Base-by-base conservation (phyloP, 768 basidiomycete genomes). In the Termitomyces titanicus region DNA sequence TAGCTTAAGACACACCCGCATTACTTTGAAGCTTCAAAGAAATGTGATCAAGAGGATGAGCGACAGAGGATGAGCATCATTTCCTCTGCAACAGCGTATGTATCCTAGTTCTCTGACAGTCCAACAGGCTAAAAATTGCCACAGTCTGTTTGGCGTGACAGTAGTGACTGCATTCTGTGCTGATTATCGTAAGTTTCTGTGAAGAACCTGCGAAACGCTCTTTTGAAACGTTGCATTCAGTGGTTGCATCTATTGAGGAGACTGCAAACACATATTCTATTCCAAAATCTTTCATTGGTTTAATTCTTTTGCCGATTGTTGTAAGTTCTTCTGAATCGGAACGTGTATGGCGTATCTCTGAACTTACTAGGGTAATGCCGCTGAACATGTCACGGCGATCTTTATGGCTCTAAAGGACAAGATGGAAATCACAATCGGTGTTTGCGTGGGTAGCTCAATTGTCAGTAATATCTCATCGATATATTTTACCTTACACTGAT, bases 161-260 rank as follows among this genome's bases (percentile, higher is more conserved):
- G 74, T 95, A 44, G 65, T 90, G 44, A 96, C 93, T 0, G 81
- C 91, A 0, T 92, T 96, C 73, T 92, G 90, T 61, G 94, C 94
- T 27, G 94, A 97, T 67, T 90, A 84, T 65, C 71, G 90, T 88
- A 66, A 64, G 86, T 82, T 54, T 17, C 76, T 44, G 24, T 47
- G 27, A 3, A 33, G 38, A 17, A 18, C n/a, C n/a, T n/a, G 22
- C 49, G 25, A 35, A 11, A 12, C 22, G 3, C 3, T 53, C 6
- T 46, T 76, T 73, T 79, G 27, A 17, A 43, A 17, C 18, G 24
- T 39, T 20, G 29, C 33, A 51, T 0, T 50, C 17, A 92, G 90
- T 93, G 68, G 93, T 96, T 35, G 89, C 87, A 3, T 92, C 91
- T 3, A 96, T 97, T 59, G 94, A 96, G 68, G 93, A 95, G 67